Conservation (phyloP, 2,329 filamentous ascomycete species). For the Penicillium sp. region DNA sequence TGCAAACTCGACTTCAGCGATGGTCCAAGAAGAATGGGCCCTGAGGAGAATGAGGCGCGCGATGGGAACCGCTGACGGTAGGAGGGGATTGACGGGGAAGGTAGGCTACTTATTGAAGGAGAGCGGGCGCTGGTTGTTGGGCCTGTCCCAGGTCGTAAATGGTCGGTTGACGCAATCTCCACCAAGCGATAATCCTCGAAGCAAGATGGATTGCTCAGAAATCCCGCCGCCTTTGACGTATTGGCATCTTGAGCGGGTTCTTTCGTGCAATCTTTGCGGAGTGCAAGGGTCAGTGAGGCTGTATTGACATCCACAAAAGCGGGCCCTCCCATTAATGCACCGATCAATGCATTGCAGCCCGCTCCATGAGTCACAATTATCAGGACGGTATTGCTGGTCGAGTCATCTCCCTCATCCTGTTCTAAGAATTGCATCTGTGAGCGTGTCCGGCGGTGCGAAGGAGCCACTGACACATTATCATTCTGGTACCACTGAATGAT, state of each 20-base stretch:
- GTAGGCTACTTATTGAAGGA: conserved; percentile 26
- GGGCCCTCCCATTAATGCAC: conserved; percentile 87
- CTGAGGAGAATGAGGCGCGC: conserved; percentile 33
- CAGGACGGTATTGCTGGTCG: conserved; percentile 73
- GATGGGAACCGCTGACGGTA: conserved; percentile 41
- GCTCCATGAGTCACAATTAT: conserved; percentile 93
- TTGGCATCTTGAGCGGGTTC: conserved; percentile 18
- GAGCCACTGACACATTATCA: conserved; percentile 40
- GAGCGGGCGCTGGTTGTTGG: conserved; percentile 33
- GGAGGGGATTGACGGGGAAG: conserved; percentile 32
- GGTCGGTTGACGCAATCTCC: conserved; percentile 64
- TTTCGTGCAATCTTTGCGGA: conserved; percentile 56
- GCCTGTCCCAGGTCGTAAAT: conserved; percentile 57
- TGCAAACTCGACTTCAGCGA: conserved; percentile 24
- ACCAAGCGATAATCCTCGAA: conserved; percentile 64
- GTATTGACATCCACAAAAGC: conserved; percentile 89
- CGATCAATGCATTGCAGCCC: conserved; percentile 93
- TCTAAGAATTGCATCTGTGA: conserved; percentile 24
- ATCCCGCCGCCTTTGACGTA: conserved; percentile 11
- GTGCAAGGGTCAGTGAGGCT: conserved; percentile 88
- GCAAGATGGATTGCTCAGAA: conserved; percentile 32
- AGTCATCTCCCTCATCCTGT: conserved; percentile 61
- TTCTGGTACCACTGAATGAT: conserved; percentile 82
- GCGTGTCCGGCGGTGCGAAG: conserved; percentile 21
- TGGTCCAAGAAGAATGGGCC: conserved; percentile 32